Percentiles rank a stretch among this genome's conserved stretches.
These are phyloP conservation scores for Scheffersomyces ergatensis DNA, from an alignment of 805 yeast genomes.

Conservation along the genomic window DNA sequence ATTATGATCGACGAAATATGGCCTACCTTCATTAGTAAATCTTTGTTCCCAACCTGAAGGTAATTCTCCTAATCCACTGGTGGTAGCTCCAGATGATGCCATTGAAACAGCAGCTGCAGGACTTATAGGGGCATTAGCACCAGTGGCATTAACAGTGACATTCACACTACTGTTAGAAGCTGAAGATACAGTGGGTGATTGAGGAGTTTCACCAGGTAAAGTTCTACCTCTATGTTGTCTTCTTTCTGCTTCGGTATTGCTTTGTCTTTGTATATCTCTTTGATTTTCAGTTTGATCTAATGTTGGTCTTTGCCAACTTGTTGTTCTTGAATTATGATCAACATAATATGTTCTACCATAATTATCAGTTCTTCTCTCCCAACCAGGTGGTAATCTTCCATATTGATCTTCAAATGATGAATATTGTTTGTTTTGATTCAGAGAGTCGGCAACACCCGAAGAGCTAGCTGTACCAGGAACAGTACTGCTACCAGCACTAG, in stretches of 20 bases:
- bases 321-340: constrained; percentile 95
- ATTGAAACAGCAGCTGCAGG: constrained; percentile 66
- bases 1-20: constrained; percentile 97
- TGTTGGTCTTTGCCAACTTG: constrained; percentile 99
- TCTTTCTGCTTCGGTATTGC: constrained; percentile 81
- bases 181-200: constrained; percentile 13
- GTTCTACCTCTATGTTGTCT: constrained; percentile 89
- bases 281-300: constrained; percentile 75
- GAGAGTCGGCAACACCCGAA: constrained; percentile 10
- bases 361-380: constrained; percentile 98
- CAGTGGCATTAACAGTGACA: constrained; percentile 45
- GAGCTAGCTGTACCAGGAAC: constrained; percentile 9
- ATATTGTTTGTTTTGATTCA: constrained; percentile 53
- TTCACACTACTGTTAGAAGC: constrained; percentile 37
- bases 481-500: constrained; percentile 10
- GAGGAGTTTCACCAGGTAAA: constrained; percentile 62
- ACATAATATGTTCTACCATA: constrained; percentile 97
- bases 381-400: constrained; percentile 96
- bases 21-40: constrained; percentile 96
- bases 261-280: constrained; percentile 58
- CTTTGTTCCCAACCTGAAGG: constrained; percentile 99
- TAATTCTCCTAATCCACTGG: constrained; percentile 93
- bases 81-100: constrained; percentile 83
- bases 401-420: constrained; percentile 96
- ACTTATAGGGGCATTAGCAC: constrained; percentile 51